phyloP scores from a whole-genome alignment of 2,329 filamentous ascomycete species.

The Fusarium avenaceum region DNA sequence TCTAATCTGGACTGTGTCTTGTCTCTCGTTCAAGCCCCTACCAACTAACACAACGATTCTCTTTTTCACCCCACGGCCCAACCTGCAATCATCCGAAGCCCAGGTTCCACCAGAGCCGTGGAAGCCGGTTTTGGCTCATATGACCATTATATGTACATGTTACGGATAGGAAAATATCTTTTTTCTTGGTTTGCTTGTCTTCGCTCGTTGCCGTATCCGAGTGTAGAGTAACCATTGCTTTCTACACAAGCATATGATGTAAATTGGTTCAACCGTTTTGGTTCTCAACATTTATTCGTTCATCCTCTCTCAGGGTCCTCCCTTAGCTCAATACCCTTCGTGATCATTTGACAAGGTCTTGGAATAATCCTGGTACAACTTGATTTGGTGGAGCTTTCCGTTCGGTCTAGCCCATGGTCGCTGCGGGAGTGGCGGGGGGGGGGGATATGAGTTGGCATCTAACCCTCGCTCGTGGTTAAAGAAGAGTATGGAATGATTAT shows the following conservation, averaged over 20 bases:
- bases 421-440: constrained; percentile 32
- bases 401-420: constrained; percentile 42
- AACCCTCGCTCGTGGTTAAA: no score
- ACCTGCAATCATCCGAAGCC: constrained; percentile 42
- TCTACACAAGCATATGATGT: no score
- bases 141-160: constrained; percentile 8
- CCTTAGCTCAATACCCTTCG: constrained; percentile 11
- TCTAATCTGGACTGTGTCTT: background rate
- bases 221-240: background rate
- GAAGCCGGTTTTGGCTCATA: constrained; percentile 45
- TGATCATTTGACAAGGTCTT: constrained; percentile 26
- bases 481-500: no score
- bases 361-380: constrained; percentile 22
- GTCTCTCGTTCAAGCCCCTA: constrained; percentile 3
- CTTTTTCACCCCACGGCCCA: constrained; percentile 31
- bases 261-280: background rate
- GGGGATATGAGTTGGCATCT: constrained; percentile 43
- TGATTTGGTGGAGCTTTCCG: constrained; percentile 41
- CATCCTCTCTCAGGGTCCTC: background rate
- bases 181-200: background rate
- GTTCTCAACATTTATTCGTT: background rate
- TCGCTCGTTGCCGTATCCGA: background rate
- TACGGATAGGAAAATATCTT: background rate
- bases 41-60: constrained; percentile 25
- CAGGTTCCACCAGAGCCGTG: constrained; percentile 37